phyloP scores from a whole-genome alignment of 495 filamentous ascomycete genomes.

The Aspergillus heteromorphus region DNA sequence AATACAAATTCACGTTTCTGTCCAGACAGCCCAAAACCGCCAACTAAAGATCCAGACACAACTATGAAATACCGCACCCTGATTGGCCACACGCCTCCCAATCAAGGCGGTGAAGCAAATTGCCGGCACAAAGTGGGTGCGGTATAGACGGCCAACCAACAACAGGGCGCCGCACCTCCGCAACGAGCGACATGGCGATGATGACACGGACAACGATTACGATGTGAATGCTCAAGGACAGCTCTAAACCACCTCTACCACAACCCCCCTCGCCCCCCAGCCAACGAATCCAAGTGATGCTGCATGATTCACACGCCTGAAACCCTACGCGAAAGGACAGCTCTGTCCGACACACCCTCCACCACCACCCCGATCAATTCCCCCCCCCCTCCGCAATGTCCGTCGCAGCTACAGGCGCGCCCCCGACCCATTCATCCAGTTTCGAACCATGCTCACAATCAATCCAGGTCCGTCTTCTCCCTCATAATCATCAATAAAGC shows the following conservation, averaged over 20 bases:
- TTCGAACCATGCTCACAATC: background rate
- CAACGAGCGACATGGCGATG: background rate
- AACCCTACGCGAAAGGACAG: background rate
- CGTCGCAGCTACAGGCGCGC: slow-evolving; percentile 1
- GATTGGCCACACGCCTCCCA: background rate
- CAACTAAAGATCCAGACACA: background rate
- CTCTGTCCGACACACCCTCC: background rate
- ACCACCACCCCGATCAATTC: background rate
- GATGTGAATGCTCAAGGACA: background rate
- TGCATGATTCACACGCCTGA: background rate
- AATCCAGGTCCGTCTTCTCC: slow-evolving; percentile 79
- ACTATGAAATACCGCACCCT: background rate
- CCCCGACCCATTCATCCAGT: slow-evolving; percentile 1
- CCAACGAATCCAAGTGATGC: background rate
- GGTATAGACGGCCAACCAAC: background rate
- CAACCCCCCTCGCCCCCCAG: background rate
- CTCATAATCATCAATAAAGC: slow-evolving; percentile 98
- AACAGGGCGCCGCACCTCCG: background rate
- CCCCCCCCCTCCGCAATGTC: background rate
- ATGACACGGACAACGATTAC: background rate
- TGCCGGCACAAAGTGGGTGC: background rate
- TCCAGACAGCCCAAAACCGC: background rate
- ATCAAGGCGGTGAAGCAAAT: background rate
- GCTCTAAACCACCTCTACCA: background rate
- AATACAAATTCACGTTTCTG: no score